phyloP scores from a whole-genome alignment of 2,329 filamentous ascomycete species.

The Sclerotinia minor region DNA sequence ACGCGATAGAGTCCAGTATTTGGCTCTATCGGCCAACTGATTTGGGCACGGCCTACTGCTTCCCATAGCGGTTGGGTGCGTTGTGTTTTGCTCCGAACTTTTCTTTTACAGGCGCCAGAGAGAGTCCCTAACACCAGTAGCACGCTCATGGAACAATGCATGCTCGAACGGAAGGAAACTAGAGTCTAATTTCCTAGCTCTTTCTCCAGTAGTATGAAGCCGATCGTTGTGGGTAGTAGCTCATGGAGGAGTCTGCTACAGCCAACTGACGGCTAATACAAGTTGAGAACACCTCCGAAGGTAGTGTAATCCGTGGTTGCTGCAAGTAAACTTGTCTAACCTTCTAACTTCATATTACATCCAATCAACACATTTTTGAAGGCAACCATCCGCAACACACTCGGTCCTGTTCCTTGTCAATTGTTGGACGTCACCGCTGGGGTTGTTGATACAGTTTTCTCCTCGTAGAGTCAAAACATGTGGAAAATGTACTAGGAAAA shows the following conservation, averaged over 20 bases:
- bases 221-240: not conserved
- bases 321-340: not conserved
- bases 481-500: too few species aligned
- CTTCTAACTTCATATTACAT: not conserved
- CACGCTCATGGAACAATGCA: not conserved
- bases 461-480: too few species aligned
- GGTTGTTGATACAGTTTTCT: too few species aligned
- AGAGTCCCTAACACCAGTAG: not conserved
- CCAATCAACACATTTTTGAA: not conserved
- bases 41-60: not conserved
- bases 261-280: not conserved
- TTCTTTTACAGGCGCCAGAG: not conserved
- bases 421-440: not conserved
- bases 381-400: not conserved
- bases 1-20: not conserved
- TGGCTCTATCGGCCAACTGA: not conserved
- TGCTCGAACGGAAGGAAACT: constrained; percentile 3
- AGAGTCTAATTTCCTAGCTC: not conserved
- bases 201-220: not conserved
- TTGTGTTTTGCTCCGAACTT: not conserved
- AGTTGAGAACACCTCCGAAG: not conserved
- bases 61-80: not conserved
- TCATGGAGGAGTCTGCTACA: not conserved
- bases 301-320: not conserved
- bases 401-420: not conserved